Evolutionary conservation across 306 rosid genomes (phyloP), one percentile per base, ranked within the genome.

Genomic region (Adenanthera pavonina): DNA sequence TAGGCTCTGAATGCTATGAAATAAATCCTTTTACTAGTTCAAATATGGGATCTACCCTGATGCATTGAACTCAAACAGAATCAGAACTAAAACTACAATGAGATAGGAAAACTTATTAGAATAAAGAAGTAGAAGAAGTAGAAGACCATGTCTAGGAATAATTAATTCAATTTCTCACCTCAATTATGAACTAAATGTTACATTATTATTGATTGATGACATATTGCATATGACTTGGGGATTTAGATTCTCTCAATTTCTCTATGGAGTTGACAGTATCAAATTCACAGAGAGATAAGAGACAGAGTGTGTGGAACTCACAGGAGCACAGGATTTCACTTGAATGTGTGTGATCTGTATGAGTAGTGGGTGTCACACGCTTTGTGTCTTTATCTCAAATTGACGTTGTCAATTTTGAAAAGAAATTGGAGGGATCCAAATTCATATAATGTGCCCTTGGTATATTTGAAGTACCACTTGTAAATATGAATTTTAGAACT

Each of bases 81-180:
- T 53, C 57, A 67, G 35, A 68, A 67, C 20, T 46, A 46, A 44
- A 75, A 56, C 44, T 38, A 19, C 2, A 8, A 52, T 17, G 7
- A 12, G 38, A 47, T 44, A 30, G 46, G 8, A 64, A 49, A 49
- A 51, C 2, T 38, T 19, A 25, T 47, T 7, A 19, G 30, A 25
- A 25, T 25, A 25, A 52, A 46, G 71, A 71, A 51, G 67, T 49
- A 35, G 43, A 52, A 46, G 71, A 71, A 51, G 67, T 49, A 35
- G 43, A 83, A 66, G 48, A 33, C 13, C 70, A 52, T 62, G 68
- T 40, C 17, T 59, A 59, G 5, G 83, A 75, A 61, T 76, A 54
- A 51, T 51, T 74, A 57, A 20, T 70, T 20, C 34, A 5, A 61
- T 76, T 61, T 69, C 11, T 35, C 36, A 38, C 66, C 40, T 65